These are phyloP conservation scores for Linnemannia hyalina DNA, from an alignment of 192 early-diverging fungal genomes.

Conservation along the genomic window DNA sequence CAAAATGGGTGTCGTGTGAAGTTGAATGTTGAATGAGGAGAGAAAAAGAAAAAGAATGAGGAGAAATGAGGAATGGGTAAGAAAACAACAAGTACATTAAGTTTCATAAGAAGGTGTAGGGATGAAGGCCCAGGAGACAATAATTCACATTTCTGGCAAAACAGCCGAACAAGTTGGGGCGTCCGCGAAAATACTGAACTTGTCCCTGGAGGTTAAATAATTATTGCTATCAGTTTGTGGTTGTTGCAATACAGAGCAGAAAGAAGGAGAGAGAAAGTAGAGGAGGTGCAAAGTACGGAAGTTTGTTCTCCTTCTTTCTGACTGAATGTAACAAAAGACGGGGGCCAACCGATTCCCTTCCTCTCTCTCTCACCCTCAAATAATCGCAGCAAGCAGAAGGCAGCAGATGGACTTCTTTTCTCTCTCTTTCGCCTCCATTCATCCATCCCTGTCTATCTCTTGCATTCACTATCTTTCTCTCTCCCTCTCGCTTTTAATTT, in stretches of 20 bases:
- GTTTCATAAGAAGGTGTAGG: neutral
- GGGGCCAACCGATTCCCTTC: too few relatives aligned
- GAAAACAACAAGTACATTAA: neutral
- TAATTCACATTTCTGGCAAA: neutral
- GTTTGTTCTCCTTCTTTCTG: too few relatives aligned
- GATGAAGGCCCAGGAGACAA: neutral
- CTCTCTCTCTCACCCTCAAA: too few relatives aligned
- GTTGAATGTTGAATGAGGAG: neutral
- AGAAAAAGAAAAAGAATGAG: neutral
- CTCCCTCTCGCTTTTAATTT: neutral
- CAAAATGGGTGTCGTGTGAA: neutral
- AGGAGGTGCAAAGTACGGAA: too few relatives aligned
- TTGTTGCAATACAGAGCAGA: neutral
- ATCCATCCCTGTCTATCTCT: neutral
- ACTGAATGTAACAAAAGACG: too few relatives aligned
- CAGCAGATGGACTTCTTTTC: neutral
- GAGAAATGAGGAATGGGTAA: neutral
- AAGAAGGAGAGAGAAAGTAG: neutral
- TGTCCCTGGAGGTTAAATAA: neutral
- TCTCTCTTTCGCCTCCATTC: neutral
- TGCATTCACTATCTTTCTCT: neutral
- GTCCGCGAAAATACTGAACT: neutral
- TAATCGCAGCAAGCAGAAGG: too few relatives aligned
- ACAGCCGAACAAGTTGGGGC: neutral
- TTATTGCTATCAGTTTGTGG: neutral